phyloP scores from a whole-genome alignment of 2,329 filamentous ascomycete genomes.

The Sclerotinia spermophila region DNA sequence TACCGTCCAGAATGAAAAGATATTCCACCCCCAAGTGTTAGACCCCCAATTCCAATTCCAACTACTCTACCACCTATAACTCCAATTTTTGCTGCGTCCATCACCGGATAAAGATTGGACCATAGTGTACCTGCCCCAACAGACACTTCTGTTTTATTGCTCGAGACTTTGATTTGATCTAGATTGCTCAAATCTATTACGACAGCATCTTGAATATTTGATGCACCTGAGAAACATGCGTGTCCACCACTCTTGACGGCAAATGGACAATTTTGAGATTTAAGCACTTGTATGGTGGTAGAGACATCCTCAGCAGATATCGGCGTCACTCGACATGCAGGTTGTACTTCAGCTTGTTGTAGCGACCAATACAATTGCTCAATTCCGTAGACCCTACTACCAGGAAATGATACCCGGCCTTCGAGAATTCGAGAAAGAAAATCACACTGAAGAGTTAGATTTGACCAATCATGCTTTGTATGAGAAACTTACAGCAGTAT shows the following conservation, averaged over 20 bases:
- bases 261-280: conserved; percentile 25
- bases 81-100: conserved; percentile 33
- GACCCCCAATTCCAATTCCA: conserved; percentile 27
- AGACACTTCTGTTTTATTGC: conserved; percentile 32
- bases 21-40: conserved; percentile 29
- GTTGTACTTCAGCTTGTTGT: conserved; percentile 22
- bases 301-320: conserved; percentile 26
- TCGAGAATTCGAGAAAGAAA: conserved; percentile 6
- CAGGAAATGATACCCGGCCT: conserved; percentile 24
- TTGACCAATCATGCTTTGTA: not conserved
- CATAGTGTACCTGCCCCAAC: conserved; percentile 42
- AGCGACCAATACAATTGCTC: conserved; percentile 37
- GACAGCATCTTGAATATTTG: conserved; percentile 48
- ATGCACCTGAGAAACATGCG: conserved; percentile 42
- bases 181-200: conserved; percentile 45
- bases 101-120: conserved; percentile 31
- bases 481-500: not conserved
- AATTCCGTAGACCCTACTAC: conserved; percentile 21
- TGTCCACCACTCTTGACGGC: conserved; percentile 32
- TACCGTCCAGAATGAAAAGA: conserved; percentile 25
- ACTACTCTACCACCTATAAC: conserved; percentile 41
- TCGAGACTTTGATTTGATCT: conserved; percentile 30
- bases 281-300: conserved; percentile 19
- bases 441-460: not conserved
- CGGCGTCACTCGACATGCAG: conserved; percentile 29